Conservation (phyloP, 768 basidiomycete genomes). For the Hygrocybe punicea region DNA sequence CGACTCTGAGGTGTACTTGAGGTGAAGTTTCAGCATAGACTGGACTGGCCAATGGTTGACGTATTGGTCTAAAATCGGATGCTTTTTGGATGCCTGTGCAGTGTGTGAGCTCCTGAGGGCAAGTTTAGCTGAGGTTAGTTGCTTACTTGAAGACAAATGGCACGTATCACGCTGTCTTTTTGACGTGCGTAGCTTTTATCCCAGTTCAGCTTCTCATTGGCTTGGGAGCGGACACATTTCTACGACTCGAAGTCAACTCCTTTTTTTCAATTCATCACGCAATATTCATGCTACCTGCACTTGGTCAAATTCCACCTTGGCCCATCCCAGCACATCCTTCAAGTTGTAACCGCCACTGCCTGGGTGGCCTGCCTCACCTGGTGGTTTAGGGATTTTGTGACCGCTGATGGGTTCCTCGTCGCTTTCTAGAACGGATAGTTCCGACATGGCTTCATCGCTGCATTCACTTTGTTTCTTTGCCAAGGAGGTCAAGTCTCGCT, state of each 20-base stretch:
- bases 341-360: conserved; percentile 21
- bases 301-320: conserved; percentile 1
- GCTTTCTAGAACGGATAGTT: background rate
- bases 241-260: background rate
- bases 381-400: conserved; percentile 16
- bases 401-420: background rate
- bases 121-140: too few species aligned
- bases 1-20: too few species aligned
- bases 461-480: background rate
- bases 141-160: background rate
- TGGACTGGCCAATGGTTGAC: too few species aligned
- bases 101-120: too few species aligned
- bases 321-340: conserved; percentile 15
- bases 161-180: background rate
- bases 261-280: background rate
- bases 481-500: background rate
- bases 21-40: too few species aligned
- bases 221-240: background rate
- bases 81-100: too few species aligned
- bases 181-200: background rate
- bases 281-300: conserved; percentile 15
- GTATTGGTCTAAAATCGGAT: too few species aligned
- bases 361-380: conserved; percentile 17
- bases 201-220: background rate
- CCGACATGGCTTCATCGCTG: background rate